phyloP scores from a whole-genome alignment of 108 stramenopile genomes.

The Cyclotella kingstonii region DNA sequence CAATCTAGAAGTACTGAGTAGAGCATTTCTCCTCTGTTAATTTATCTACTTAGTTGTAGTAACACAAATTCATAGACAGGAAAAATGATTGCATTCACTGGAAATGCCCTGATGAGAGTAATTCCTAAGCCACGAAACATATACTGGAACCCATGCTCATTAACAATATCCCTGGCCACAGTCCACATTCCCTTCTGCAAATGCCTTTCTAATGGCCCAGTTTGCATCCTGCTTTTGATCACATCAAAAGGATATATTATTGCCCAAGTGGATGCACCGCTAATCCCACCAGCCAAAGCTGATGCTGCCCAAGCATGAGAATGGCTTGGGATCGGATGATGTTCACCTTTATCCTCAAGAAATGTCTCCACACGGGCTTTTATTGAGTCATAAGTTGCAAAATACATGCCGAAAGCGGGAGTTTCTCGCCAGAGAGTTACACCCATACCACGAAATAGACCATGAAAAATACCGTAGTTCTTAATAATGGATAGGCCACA shows the following conservation, averaged over 20 bases:
- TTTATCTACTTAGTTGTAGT: constrained; percentile 39
- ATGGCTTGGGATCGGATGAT: constrained; percentile 39
- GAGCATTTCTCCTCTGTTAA: background rate
- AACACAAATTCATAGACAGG: constrained; percentile 85
- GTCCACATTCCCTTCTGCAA: constrained; percentile 41
- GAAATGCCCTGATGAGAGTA: constrained; percentile 88
- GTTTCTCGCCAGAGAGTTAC: constrained; percentile 77
- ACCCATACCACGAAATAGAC: constrained; percentile 75
- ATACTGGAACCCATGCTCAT: constrained; percentile 54
- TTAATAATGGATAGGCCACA: constrained; percentile 46
- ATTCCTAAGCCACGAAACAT: constrained; percentile 88
- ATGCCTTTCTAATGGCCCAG: constrained; percentile 49
- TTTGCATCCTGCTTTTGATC: constrained; percentile 88
- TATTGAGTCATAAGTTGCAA: constrained; percentile 78
- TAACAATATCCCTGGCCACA: constrained; percentile 51
- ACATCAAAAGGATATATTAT: constrained; percentile 91
- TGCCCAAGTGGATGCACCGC: constrained; percentile 85
- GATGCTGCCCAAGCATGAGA: constrained; percentile 69
- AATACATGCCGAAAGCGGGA: constrained; percentile 91
- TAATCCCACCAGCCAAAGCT: constrained; percentile 84
- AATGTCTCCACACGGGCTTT: constrained; percentile 52
- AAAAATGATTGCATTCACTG: constrained; percentile 92
- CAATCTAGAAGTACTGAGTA: background rate
- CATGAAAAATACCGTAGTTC: constrained; percentile 53
- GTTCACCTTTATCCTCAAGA: constrained; percentile 35